A percentile compares a stretch with the other conserved stretches of the same genome.
Conservation (phyloP, 805 yeast species). For the Kodamaea jinghongensis region DNA sequence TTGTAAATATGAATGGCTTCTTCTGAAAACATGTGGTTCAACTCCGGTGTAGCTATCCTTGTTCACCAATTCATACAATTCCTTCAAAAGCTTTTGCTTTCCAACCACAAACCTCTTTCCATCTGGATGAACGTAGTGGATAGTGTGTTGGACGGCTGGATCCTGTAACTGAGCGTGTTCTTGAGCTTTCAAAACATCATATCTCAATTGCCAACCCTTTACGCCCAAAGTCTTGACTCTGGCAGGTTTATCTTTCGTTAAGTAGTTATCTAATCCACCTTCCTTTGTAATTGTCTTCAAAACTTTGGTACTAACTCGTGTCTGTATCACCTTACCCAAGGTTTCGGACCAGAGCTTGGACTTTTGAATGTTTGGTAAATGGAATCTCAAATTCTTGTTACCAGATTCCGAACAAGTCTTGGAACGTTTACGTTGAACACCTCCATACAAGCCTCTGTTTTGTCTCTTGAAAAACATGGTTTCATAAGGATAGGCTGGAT, state of each 20-base stretch:
- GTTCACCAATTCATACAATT: conserved; percentile 51
- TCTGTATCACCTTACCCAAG: conserved; percentile 51
- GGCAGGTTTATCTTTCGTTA: conserved; percentile 83
- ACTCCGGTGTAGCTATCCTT: conserved; percentile 43
- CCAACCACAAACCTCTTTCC: conserved; percentile 57
- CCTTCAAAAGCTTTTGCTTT: conserved; percentile 57
- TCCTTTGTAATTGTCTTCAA: conserved; percentile 85
- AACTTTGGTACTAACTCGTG: conserved; percentile 75
- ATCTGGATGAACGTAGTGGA: conserved; percentile 50
- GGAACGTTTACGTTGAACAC: conserved; percentile 74
- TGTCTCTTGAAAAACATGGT: conserved; percentile 76
- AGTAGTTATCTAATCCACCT: conserved; percentile 91
- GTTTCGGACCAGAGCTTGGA: conserved; percentile 84
- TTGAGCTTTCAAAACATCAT: conserved; percentile 56
- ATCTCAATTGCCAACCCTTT: conserved; percentile 87
- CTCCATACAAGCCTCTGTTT: conserved; percentile 88
- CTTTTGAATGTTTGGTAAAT: conserved; percentile 77
- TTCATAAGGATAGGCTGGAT: conserved; percentile 57
- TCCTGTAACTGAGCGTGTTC: conserved; percentile 33
- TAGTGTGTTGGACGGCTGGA: conserved; percentile 31
- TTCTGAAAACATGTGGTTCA: conserved; percentile 47
- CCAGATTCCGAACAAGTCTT: conserved; percentile 74
- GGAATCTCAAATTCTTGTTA: conserved; percentile 69
- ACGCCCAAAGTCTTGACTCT: conserved; percentile 91
- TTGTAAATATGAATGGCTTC: conserved; percentile 41